Evolutionary conservation across 163 green algal species (phyloP).

Genomic region (Scenedesmus sp.): DNA sequence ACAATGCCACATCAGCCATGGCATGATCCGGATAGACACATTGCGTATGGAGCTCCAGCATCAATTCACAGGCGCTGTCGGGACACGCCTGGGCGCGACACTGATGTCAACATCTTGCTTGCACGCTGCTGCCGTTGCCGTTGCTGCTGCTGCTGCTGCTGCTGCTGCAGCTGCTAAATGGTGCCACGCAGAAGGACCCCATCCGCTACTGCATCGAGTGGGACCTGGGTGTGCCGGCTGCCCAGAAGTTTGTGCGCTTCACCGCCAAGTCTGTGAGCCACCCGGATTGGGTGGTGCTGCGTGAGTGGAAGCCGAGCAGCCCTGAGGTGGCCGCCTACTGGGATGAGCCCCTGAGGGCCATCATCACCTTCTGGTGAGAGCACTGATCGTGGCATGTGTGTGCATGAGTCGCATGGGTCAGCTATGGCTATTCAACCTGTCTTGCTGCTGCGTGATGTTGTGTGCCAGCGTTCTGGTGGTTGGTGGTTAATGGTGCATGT

Average conservation of each 20-base stretch:
- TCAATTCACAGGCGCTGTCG: background rate
- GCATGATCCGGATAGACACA: too few species aligned
- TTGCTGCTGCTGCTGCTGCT: background rate
- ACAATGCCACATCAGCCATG: too few species aligned
- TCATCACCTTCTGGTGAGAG: conserved; percentile 47
- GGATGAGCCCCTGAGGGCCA: conserved; percentile 33
- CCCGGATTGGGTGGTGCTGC: conserved; percentile 8
- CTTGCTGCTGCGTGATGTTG: too few species aligned
- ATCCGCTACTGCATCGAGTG: conserved; percentile 49
- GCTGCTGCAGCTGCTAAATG: conserved; percentile 41
- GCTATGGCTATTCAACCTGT: too few species aligned
- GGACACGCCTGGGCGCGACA: background rate
- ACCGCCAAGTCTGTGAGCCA: conserved; percentile 19
- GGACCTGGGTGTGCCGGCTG: background rate
- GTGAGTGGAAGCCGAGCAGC: conserved; percentile 43
- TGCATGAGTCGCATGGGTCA: too few species aligned
- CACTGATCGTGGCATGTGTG: background rate
- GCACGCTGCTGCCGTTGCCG: background rate
- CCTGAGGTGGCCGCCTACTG: conserved; percentile 30
- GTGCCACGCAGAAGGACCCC: conserved; percentile 27
- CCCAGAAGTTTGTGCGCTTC: conserved; percentile 39
- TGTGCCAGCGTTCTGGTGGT: too few species aligned
- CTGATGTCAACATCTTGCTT: background rate
- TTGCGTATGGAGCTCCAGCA: background rate
- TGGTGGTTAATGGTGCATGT: too few species aligned